Conservation (phyloP, 2,329 filamentous ascomycete genomes). For the Phyllosticta capitalensis region DNA sequence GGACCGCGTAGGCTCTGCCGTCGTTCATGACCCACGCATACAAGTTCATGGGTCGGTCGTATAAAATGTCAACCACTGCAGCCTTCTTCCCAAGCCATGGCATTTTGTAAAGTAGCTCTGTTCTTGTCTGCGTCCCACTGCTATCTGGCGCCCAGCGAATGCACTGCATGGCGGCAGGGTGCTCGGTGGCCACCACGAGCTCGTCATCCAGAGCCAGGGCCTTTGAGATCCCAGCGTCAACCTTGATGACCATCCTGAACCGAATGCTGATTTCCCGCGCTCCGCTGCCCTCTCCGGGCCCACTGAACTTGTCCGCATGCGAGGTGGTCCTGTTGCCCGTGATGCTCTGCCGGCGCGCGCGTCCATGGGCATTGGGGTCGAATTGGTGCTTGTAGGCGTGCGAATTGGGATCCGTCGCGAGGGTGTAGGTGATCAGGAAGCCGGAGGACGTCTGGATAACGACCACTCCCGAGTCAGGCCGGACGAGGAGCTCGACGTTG, state of each 20-base stretch:
- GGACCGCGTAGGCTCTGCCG: slow-evolving; percentile 83
- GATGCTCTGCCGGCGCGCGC: slow-evolving; percentile 41
- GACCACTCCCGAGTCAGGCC: slow-evolving; percentile 84
- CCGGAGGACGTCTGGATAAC: slow-evolving; percentile 80
- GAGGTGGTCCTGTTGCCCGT: slow-evolving; percentile 28
- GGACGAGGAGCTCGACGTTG: slow-evolving; percentile 75
- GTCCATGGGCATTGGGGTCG: slow-evolving; percentile 38
- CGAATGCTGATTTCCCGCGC: slow-evolving; percentile 81
- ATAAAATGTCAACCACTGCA: slow-evolving; percentile 72
- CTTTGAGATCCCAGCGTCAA: slow-evolving; percentile 86
- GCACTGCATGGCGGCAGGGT: slow-evolving; percentile 90
- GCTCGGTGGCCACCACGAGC: slow-evolving; percentile 79
- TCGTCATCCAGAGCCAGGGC: slow-evolving; percentile 87
- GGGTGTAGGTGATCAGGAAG: slow-evolving; percentile 88
- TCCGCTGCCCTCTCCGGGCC: slow-evolving; percentile 71
- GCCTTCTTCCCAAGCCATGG: slow-evolving; percentile 72
- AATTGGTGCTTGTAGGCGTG: slow-evolving; percentile 81
- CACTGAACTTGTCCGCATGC: slow-evolving; percentile 36
- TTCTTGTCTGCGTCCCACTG: slow-evolving; percentile 74
- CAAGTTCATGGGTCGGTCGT: slow-evolving; percentile 93
- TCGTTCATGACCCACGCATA: slow-evolving; percentile 86
- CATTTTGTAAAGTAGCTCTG: slow-evolving; percentile 82
- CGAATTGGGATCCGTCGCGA: slow-evolving; percentile 73
- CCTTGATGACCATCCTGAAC: slow-evolving; percentile 96
- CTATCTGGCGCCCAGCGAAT: slow-evolving; percentile 88